Evolutionary conservation across 257 asterid genomes (phyloP).

Genomic region (Hygrophila difformis): DNA sequence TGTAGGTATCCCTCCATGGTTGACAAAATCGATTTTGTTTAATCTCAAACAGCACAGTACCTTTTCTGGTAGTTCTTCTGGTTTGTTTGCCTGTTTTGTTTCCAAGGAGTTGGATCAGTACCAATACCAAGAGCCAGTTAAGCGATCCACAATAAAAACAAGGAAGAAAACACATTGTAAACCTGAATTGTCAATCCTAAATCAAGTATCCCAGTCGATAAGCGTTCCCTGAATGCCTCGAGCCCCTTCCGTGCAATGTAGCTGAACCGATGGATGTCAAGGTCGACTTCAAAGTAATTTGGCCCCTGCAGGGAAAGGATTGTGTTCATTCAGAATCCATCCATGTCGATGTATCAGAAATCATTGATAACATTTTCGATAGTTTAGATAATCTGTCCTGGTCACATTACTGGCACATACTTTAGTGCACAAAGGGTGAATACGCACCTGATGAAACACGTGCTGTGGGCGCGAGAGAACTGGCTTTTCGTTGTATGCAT

Average conservation of each 20-base stretch:
- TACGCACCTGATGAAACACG: conserved; percentile 54
- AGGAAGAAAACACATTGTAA: background rate
- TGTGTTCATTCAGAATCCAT: background rate
- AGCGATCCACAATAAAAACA: background rate
- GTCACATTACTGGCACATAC: no score
- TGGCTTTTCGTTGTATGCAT: conserved; percentile 66
- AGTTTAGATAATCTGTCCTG: no score
- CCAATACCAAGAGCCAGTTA: no score
- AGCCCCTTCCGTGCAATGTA: conserved; percentile 81
- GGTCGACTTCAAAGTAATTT: conserved; percentile 60
- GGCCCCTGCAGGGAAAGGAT: no score
- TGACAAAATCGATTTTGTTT: conserved; percentile 66
- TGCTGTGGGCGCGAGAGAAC: conserved; percentile 88
- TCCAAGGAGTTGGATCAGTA: no score
- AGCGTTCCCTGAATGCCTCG: conserved; percentile 68
- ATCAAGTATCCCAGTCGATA: conserved; percentile 52
- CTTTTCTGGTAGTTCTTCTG: conserved; percentile 65
- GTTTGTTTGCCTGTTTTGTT: conserved; percentile 69
- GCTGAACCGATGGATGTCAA: conserved; percentile 83
- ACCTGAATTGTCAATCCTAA: conserved; percentile 76
- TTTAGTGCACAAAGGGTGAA: no score
- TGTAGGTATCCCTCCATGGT: conserved; percentile 58
- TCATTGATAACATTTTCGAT: no score
- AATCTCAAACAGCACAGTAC: conserved; percentile 53
- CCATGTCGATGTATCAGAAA: no score